A percentile compares a stretch with the other conserved stretches of the same genome.
Evolutionary conservation across 495 filamentous ascomycete species (phyloP).

Genomic region (Annulohypoxylon bovei): DNA sequence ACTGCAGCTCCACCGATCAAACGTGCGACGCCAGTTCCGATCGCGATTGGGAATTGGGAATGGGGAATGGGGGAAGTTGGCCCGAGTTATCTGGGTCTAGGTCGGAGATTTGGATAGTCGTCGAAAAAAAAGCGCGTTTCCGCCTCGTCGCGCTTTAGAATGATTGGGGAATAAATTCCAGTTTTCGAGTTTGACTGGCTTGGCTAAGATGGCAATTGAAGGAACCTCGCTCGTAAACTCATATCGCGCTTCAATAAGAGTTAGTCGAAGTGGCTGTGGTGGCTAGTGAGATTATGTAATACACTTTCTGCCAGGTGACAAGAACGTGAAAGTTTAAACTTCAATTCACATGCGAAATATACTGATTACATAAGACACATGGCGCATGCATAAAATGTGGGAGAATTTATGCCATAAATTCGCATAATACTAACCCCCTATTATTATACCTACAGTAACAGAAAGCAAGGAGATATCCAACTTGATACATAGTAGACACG

Average conservation of each 20-base stretch:
- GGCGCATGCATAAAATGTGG: not conserved
- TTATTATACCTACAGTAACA: no score
- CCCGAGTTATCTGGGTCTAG: slow-evolving; percentile 31
- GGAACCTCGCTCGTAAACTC: not conserved
- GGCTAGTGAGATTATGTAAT: slow-evolving; percentile 1
- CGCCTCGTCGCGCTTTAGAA: slow-evolving; percentile 39
- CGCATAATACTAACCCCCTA: not conserved
- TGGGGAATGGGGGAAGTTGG: slow-evolving; percentile 13
- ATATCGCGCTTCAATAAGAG: not conserved
- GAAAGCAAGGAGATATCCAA: not conserved
- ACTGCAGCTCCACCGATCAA: slow-evolving; percentile 31
- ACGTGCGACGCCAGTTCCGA: slow-evolving; percentile 40
- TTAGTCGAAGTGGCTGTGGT: slow-evolving; percentile 23
- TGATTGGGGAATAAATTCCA: slow-evolving; percentile 35
- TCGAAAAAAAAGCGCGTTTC: slow-evolving; percentile 37
- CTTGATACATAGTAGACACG: no score
- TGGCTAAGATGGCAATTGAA: slow-evolving; percentile 4
- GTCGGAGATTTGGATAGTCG: slow-evolving; percentile 41
- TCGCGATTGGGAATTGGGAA: slow-evolving; percentile 35
- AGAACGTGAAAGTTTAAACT: no score
- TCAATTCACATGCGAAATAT: no score
- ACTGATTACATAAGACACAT: not conserved
- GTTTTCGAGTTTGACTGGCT: slow-evolving; percentile 25
- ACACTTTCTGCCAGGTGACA: no score
- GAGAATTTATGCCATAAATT: no score